Evolutionary conservation across 208 protist genomes (phyloP).

Genomic region (Acanthamoeba divionensis): DNA sequence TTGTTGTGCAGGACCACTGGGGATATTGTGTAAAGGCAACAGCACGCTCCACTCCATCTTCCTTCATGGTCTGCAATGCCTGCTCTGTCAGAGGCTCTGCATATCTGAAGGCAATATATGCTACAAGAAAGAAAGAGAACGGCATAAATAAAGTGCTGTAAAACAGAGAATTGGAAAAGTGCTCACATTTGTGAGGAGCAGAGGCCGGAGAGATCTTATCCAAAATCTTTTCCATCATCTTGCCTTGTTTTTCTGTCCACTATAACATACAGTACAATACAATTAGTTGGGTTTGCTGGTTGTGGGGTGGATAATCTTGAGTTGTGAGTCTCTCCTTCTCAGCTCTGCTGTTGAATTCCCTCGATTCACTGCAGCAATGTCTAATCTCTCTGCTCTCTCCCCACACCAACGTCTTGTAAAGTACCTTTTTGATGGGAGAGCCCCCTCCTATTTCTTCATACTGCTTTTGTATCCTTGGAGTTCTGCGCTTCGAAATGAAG

Average conservation of each 20-base stretch:
- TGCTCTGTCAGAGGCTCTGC: slow-evolving; percentile 72
- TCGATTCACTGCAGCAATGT: background rate
- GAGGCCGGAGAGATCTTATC: slow-evolving; percentile 49
- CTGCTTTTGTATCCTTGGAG: slow-evolving; percentile 44
- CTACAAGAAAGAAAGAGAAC: background rate
- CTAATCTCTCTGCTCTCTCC: too few relatives aligned
- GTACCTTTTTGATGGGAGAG: slow-evolving; percentile 73
- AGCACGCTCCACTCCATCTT: slow-evolving; percentile 69
- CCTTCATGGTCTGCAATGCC: slow-evolving; percentile 69
- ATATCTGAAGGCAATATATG: slow-evolving; percentile 78
- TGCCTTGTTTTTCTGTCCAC: slow-evolving; percentile 73
- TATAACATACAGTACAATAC: background rate
- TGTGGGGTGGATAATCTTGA: background rate
- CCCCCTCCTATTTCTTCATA: slow-evolving; percentile 78
- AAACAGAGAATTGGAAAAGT: background rate
- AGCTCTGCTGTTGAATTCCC: too few relatives aligned
- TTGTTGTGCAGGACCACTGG: slow-evolving; percentile 77
- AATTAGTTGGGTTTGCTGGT: background rate
- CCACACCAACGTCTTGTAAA: too few relatives aligned
- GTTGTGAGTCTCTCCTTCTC: too few relatives aligned
- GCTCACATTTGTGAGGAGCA: slow-evolving; percentile 54
- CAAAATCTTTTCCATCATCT: slow-evolving; percentile 49
- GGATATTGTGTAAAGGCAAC: slow-evolving; percentile 81
- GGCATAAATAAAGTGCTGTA: background rate
- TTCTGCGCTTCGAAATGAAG: slow-evolving; percentile 69